Evolutionary conservation across 1,284 basidiomycete species (phyloP).

Genomic region (Cryptococcus maquisensis): DNA sequence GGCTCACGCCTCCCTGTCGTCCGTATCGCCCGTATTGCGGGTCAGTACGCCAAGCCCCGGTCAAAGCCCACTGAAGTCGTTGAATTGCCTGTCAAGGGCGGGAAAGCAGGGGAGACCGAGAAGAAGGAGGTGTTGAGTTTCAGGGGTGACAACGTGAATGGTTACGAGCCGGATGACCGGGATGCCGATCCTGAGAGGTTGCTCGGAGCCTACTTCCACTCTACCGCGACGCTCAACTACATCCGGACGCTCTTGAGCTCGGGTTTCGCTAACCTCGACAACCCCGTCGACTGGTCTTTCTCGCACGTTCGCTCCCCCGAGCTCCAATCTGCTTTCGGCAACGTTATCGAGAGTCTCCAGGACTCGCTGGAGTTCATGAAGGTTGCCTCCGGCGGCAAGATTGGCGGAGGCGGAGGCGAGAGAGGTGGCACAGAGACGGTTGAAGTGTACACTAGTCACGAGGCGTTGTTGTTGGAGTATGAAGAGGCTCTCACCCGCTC

Average conservation of each 20-base stretch:
- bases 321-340: conserved; percentile 74
- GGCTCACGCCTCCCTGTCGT: conserved; percentile 88
- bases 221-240: conserved; percentile 87
- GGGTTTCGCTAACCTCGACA: conserved; percentile 85
- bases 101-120: conserved; percentile 21
- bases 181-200: conserved; percentile 82
- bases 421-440: conserved; percentile 79
- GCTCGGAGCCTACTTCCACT: conserved; percentile 88
- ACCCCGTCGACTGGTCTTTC: conserved; percentile 89
- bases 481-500: conserved; percentile 84
- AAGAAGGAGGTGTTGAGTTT: conserved; percentile 43
- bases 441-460: conserved; percentile 93
- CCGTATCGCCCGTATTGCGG: conserved; percentile 85
- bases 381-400: conserved; percentile 60
- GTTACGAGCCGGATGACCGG: conserved; percentile 65
- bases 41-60: conserved; percentile 94
- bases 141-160: conserved; percentile 96
- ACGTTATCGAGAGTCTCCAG: conserved; percentile 75
- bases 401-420: conserved; percentile 45
- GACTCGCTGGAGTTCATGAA: conserved; percentile 91
- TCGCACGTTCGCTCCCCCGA: conserved; percentile 80
- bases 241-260: conserved; percentile 81
- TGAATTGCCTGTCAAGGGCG: conserved; percentile 57
- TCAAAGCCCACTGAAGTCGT: conserved; percentile 76
- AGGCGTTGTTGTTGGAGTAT: conserved; percentile 88